Evolutionary conservation across 352 stramenopile genomes (phyloP).

Genomic region (Phytophthora rubi): DNA sequence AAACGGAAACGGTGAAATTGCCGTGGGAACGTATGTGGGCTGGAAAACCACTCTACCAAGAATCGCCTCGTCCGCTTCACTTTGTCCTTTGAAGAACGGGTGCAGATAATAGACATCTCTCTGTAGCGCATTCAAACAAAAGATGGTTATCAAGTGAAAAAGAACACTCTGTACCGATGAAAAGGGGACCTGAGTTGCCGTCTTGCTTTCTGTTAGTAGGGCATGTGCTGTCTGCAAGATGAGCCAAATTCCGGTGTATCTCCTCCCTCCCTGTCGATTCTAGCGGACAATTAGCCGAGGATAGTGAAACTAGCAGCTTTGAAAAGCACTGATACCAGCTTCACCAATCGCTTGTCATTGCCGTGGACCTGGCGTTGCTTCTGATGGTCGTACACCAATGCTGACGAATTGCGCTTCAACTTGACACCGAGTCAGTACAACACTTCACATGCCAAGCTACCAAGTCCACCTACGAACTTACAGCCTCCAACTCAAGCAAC

Average conservation of each 20-base stretch:
- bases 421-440: conserved; percentile 30
- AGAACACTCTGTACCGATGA: background rate
- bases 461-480: conserved; percentile 22
- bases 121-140: conserved; percentile 32
- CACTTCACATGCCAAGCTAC: background rate
- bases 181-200: conserved; percentile 70
- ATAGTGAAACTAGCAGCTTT: background rate
- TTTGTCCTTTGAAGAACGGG: conserved; percentile 82
- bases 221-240: conserved; percentile 81
- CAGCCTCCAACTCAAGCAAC: conserved; percentile 64
- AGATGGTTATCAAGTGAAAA: background rate
- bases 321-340: conserved; percentile 45
- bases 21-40: background rate
- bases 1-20: background rate
- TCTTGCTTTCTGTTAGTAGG: conserved; percentile 77
- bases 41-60: conserved; percentile 47
- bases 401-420: conserved; percentile 59
- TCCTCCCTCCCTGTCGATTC: conserved; percentile 71
- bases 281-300: conserved; percentile 17
- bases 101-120: conserved; percentile 89
- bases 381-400: conserved; percentile 70
- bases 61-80: conserved; percentile 85
- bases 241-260: conserved; percentile 86
- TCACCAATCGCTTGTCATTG: conserved; percentile 61
- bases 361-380: conserved; percentile 60